Evolutionary conservation across 306 rosid species (phyloP), one percentile per base, ranked within the genome.

Genomic region (Ceratonia siliqua): DNA sequence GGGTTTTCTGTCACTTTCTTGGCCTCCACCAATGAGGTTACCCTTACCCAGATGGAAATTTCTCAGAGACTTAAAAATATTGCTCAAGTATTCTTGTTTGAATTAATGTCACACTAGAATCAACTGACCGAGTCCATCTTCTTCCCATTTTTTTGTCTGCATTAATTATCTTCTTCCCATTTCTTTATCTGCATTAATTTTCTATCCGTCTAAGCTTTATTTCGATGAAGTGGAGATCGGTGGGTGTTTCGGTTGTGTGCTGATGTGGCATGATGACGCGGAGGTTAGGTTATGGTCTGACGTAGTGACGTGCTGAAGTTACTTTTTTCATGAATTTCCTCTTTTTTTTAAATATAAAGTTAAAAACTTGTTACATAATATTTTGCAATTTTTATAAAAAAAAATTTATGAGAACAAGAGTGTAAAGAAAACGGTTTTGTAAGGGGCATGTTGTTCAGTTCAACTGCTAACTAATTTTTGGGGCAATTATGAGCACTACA

Each of bases 1-100:
- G 49, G 15, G 33, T 58, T 65, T 56, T 69, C 63, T 65, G 21
- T 35, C 61, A 35, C 61, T 77, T 86, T 71, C 86, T 80, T 84
- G 80, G 71, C 48, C 79, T 69, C 70, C 73, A 78, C 63, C 56
- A 63, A 75, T 54, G 68, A 70, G 21, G 64, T 32, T 56, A 77
- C 5, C 25, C 68, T 32, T 56, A 77, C 5, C 25, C 53, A 11
- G 64, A 28, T 30, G 56, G 70, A 65, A 78, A 41, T 52, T 72
- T 64, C 69, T 30, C 5, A 42, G 54, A 30, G 66, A 13, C 62
- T 7, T 41, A n/a, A 43, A 59, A 42, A 83, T 56, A 57, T 38
- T 43, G 21, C 62, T 43, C 27, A 15, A 39, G 69, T 57, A 72
- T 48, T 24, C 17, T 70, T 43, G 33, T 22, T 75, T 67, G 33